Conservation (phyloP, 2,329 filamentous ascomycete genomes). For the Xylaria sp. region DNA sequence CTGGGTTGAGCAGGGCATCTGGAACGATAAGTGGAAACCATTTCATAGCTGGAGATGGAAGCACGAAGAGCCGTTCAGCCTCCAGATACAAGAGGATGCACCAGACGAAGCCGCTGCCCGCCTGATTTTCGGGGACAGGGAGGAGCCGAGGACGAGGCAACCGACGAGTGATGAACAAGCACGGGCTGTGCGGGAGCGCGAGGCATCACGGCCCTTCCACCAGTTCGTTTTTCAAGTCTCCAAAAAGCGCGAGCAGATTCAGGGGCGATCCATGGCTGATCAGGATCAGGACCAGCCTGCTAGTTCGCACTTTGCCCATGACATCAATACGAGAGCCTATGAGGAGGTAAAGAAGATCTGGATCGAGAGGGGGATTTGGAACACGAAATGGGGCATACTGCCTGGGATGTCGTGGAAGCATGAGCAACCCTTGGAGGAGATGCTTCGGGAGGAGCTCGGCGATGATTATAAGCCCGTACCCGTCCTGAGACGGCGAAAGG, state of each 20-base stretch:
- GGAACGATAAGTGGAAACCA: slow-evolving; percentile 36
- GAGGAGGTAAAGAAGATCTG: slow-evolving; percentile 24
- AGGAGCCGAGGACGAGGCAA: no score
- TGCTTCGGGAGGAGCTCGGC: background rate
- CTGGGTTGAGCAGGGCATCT: slow-evolving; percentile 42
- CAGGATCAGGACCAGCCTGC: no score
- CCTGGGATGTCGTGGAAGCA: slow-evolving; percentile 33
- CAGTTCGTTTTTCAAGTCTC: slow-evolving; percentile 35
- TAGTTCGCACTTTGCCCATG: background rate
- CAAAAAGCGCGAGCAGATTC: slow-evolving; percentile 22
- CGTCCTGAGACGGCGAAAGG: no score
- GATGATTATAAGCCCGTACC: no score
- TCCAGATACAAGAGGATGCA: background rate
- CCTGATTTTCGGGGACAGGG: no score
- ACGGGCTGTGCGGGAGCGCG: slow-evolving; percentile 17
- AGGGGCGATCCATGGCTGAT: background rate
- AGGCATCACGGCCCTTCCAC: slow-evolving; percentile 33
- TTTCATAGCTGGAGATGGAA: slow-evolving; percentile 22
- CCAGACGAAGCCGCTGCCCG: no score
- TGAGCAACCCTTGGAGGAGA: slow-evolving; percentile 18
- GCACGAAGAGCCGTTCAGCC: slow-evolving; percentile 28
- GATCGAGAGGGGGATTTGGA: slow-evolving; percentile 29
- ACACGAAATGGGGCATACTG: slow-evolving; percentile 27
- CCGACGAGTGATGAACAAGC: no score
- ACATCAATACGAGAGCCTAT: slow-evolving; percentile 33